Base-by-base conservation (phyloP, 2,329 filamentous ascomycete species). In the Monosporascus ibericus region DNA sequence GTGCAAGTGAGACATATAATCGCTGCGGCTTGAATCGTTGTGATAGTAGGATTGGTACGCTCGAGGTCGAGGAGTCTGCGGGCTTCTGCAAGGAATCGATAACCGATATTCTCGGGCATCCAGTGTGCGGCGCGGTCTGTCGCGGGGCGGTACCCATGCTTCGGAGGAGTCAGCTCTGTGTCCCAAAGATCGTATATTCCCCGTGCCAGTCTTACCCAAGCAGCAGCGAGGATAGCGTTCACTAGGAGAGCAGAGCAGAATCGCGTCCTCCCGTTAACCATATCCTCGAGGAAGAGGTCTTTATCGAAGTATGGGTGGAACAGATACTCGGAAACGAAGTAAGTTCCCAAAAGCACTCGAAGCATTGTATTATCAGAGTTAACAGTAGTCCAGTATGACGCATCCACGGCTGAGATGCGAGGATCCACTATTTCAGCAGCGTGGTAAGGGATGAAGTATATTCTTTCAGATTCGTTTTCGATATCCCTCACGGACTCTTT, bases 11-110 rank as follows among this genome's bases (percentile, higher is more conserved):
- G 51, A 15, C 63, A 63, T 6, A 73, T 62, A 2, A 73, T 49
- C 0, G 68, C 60, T 0, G 53, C 57, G 1, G 71, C 66, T 47
- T 74, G 70, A 1, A 71, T 60, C 0, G 68, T 72, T 0, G 70
- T 70, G 6, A 67, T 54, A 15, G 54, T 54, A n/a, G 58, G 54
- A 2, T 39, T 49, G 5, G 46, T 47, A 30, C 61, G 54, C 47
- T 72, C 67, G 0, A 71, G 49, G 18, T 74, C 69, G 67, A 71
- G 71, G 3, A 74, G 53, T 2, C 70, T 65, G 30, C 66, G 69
- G 0, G 70, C 70, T 56, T 75, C 72, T 0, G 69, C 67, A 4
- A 69, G 51, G 20, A 75, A 74, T 2, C 64, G 63, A 27, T 72
- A 73, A 0, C 53, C 44, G 0, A 72, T 56, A 1, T 59, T 72